Evolutionary conservation across 2,329 filamentous ascomycete genomes (phyloP).

Genomic region (Orbilia quercus): DNA sequence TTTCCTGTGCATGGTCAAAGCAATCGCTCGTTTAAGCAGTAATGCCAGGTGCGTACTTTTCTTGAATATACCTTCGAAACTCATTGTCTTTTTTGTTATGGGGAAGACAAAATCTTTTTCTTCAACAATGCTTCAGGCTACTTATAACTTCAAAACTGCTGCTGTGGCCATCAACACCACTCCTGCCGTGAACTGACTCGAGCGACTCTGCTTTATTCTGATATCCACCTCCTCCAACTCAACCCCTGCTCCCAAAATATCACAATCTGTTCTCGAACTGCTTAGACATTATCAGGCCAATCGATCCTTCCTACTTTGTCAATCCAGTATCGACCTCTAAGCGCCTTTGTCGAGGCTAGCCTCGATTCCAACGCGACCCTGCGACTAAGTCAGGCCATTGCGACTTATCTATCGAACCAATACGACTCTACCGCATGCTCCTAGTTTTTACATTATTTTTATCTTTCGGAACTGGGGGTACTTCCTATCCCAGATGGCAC

Average conservation of each 20-base stretch:
- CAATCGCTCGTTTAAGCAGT: slow-evolving; percentile 34
- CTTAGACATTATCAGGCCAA: background rate
- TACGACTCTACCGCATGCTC: background rate
- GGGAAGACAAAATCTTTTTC: too few species aligned
- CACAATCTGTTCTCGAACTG: background rate
- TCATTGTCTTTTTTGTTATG: background rate
- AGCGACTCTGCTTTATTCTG: background rate
- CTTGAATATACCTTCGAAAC: slow-evolving; percentile 13
- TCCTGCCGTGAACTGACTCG: background rate
- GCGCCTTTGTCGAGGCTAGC: slow-evolving; percentile 14
- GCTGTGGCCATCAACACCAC: background rate
- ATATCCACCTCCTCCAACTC: slow-evolving; percentile 3
- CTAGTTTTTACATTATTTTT: slow-evolving; percentile 5
- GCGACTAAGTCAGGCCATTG: slow-evolving; percentile 2
- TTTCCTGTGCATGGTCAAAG: slow-evolving; percentile 19
- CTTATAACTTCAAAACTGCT: background rate
- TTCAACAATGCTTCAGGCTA: slow-evolving; percentile 14
- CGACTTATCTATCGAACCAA: background rate
- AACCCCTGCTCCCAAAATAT: background rate
- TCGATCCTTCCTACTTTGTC: slow-evolving; percentile 32
- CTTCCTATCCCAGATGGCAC: background rate
- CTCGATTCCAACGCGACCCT: slow-evolving; percentile 42
- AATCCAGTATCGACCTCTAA: slow-evolving; percentile 22
- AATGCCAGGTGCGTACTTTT: slow-evolving; percentile 32
- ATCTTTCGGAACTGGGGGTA: too few species aligned